A percentile compares a stretch with the other conserved stretches of the same genome.
phyloP scores from a whole-genome alignment of 75 land plant species.

The Cryptomeria japonica region DNA sequence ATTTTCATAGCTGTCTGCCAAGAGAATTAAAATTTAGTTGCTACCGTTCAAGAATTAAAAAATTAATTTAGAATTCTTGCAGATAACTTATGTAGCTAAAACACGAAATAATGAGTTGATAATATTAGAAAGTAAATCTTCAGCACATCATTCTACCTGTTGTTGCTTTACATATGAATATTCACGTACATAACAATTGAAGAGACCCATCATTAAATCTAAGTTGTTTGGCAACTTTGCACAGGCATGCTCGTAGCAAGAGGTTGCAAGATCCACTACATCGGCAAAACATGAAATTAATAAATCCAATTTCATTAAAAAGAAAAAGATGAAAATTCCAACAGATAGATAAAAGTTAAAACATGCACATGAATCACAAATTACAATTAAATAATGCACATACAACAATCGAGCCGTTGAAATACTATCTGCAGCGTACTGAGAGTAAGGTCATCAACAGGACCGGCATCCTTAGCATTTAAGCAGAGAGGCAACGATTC shows the following conservation, averaged over 20 bases:
- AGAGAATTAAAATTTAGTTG: slow-evolving; percentile 7
- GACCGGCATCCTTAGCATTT: slow-evolving; percentile 64
- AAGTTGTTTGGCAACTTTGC: slow-evolving; percentile 66
- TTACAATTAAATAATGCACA: slow-evolving; percentile 9
- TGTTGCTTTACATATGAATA: slow-evolving; percentile 95
- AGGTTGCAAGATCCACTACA: slow-evolving; percentile 88
- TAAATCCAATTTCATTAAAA: slow-evolving; percentile 4
- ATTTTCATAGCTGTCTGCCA: slow-evolving; percentile 92
- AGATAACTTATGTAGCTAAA: not conserved
- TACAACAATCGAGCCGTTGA: slow-evolving; percentile 83
- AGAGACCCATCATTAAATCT: slow-evolving; percentile 88
- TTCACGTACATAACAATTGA: slow-evolving; percentile 92
- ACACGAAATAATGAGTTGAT: not conserved
- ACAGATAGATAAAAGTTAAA: slow-evolving; percentile 2
- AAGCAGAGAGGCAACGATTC: slow-evolving; percentile 77
- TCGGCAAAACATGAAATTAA: not conserved
- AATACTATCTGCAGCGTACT: slow-evolving; percentile 94
- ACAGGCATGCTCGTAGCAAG: slow-evolving; percentile 90
- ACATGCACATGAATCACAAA: not conserved
- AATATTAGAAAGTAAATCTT: not conserved
- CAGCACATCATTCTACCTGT: slow-evolving; percentile 58
- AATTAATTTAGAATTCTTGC: not conserved
- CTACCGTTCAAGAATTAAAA: not conserved
- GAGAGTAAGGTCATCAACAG: slow-evolving; percentile 86
- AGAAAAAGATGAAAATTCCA: not conserved